Evolutionary conservation across 106 monocot genomes (phyloP).

Genomic region (Platanthera guangdongensis): DNA sequence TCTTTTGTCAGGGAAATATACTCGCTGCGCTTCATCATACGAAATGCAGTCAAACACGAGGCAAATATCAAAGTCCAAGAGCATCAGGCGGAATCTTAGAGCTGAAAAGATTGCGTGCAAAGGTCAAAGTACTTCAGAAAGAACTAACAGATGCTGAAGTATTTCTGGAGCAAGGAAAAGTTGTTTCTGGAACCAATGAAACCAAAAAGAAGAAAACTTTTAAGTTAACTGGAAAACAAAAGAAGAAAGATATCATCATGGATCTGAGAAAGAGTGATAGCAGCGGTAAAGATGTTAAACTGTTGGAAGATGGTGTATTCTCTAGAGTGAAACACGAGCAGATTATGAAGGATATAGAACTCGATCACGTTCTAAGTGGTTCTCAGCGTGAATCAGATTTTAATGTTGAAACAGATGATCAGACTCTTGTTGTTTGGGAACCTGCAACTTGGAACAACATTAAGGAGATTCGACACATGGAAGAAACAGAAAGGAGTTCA

Average conservation of each 20-base stretch:
- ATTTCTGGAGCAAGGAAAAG: slow-evolving; percentile 22
- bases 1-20: slow-evolving; percentile 1
- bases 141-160: slow-evolving; percentile 19
- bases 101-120: slow-evolving; percentile 40
- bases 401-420: slow-evolving; percentile 23
- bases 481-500: slow-evolving; percentile 22
- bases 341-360: slow-evolving; percentile 74
- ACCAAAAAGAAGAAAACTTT: slow-evolving; percentile 25
- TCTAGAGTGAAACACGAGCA: slow-evolving; percentile 29
- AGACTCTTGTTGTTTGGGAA: slow-evolving; percentile 47
- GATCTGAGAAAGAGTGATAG: not conserved
- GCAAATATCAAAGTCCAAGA: not conserved
- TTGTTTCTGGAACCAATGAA: slow-evolving; percentile 25
- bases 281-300: not conserved
- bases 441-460: slow-evolving; percentile 9
- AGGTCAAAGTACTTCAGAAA: slow-evolving; percentile 52
- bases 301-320: slow-evolving; percentile 3
- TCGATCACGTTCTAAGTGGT: slow-evolving; percentile 39
- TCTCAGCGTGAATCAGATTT: not conserved
- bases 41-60: not conserved
- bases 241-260: slow-evolving; percentile 2
- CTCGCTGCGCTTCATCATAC: not conserved
- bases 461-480: slow-evolving; percentile 22
- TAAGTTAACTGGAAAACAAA: slow-evolving; percentile 10
- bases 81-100: slow-evolving; percentile 21